Evolutionary conservation across 2,329 filamentous ascomycete genomes (phyloP), one percentile per base, ranked within the genome.

Genomic region (Aureobasidium melanogenum): DNA sequence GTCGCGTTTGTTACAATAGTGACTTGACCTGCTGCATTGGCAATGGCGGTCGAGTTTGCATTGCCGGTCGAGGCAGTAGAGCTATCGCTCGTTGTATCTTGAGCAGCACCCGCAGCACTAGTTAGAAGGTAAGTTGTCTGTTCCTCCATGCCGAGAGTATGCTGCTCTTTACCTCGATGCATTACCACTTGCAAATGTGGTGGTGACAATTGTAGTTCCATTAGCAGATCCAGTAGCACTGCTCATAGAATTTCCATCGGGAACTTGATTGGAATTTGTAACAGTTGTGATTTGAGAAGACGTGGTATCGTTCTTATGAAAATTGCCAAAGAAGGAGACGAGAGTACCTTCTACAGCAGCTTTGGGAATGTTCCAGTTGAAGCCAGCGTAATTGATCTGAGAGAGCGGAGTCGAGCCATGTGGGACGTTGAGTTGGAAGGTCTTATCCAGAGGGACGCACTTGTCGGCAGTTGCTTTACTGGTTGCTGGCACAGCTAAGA

Each of bases 311-410:
- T 44, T 56, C 8, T 39, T 39, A 10, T 44, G 15, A 14, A 56
- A 44, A n/a, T 56, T 56, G 38, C 52, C 52, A 26, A 56, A 56
- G 38, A 56, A 56, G 8, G 52, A 56, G 24, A 56, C 36, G n/a
- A 56, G 52, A 7, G 22, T 39, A 17, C 52, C 38, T 24, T 34
- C 17, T 5, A 19, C 24, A 22, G 39, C 26, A 19, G 50, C 50
- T 26, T 39, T 39, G 7, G 52, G 52, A 14, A 56, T 22, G 14
- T 44, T 30, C 52, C 52, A 56, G 5, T 22, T 43, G 52, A 22
- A 44, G 14, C 52, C 52, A 17, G 5, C 39, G 28, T 44, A 44
- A 1, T 30, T 56, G 26, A 56, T 44, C 2, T 2, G 39, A 17
- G 52, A 39, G 5, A 54, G 19, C 3, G n/a, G 24, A 24, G 38